These are phyloP conservation scores for Pseudocercospora macadamiae DNA, from an alignment of 2,329 filamentous ascomycete species.

Conservation along the genomic window DNA sequence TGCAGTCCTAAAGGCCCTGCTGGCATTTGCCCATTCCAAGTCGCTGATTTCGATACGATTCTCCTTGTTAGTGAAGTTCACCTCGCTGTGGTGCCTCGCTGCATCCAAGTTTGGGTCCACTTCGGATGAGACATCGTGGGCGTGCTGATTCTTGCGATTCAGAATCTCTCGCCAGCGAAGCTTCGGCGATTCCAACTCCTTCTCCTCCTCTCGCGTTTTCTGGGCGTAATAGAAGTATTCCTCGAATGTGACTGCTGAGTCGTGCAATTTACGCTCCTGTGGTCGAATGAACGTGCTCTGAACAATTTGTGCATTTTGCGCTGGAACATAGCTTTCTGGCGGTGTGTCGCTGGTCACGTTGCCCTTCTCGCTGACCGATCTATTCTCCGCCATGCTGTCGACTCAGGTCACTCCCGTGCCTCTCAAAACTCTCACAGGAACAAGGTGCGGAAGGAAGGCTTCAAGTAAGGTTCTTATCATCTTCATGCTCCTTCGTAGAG, in stretches of 20 bases:
- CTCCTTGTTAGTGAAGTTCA: slow-evolving; percentile 23
- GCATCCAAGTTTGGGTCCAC: slow-evolving; percentile 4
- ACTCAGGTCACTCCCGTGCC: neutral
- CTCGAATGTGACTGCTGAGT: slow-evolving; percentile 30
- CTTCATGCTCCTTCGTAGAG: neutral
- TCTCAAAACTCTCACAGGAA: neutral
- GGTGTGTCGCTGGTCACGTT: neutral
- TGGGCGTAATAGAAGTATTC: slow-evolving; percentile 34
- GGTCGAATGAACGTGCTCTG: slow-evolving; percentile 30
- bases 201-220: slow-evolving; percentile 28
- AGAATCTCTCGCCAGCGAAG: slow-evolving; percentile 25
- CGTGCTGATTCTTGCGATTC: slow-evolving; percentile 19
- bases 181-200: slow-evolving; percentile 18
- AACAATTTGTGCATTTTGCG: neutral
- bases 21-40: slow-evolving; percentile 41
- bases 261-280: slow-evolving; percentile 35
- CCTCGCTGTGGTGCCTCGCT: slow-evolving; percentile 9
- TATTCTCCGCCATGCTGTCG: slow-evolving; percentile 1
- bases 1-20: slow-evolving; percentile 40
- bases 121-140: slow-evolving; percentile 8
- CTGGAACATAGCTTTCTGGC: neutral
- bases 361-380: neutral
- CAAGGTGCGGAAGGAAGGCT: neutral
- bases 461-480: neutral
- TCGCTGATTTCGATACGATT: slow-evolving; percentile 31